Evolutionary conservation across 2,329 filamentous ascomycete genomes (phyloP).

Genomic region (Stenocarpella maydis): DNA sequence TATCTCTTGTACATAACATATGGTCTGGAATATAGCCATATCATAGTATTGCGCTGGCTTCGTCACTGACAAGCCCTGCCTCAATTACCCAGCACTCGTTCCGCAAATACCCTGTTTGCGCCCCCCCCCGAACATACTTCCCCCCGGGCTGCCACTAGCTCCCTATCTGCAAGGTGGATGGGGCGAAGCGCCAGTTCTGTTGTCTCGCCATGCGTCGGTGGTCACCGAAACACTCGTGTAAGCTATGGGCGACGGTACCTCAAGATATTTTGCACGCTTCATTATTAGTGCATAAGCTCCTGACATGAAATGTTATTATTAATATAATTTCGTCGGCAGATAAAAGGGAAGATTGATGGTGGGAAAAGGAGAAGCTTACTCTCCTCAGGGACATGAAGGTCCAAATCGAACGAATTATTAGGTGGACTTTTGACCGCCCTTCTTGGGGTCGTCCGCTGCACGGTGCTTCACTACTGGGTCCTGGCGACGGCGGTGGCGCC

Average conservation of each 20-base stretch:
- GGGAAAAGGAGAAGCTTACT: not conserved
- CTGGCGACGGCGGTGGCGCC: not conserved
- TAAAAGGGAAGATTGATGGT: too few relatives aligned
- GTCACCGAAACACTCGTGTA: slow-evolving; percentile 38
- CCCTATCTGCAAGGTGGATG: not conserved
- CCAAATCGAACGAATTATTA: not conserved
- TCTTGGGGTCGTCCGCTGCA: not conserved
- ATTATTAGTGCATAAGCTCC: too few relatives aligned
- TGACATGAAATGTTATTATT: too few relatives aligned
- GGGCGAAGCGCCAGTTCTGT: not conserved
- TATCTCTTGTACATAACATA: slow-evolving; percentile 21
- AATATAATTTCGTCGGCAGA: too few relatives aligned
- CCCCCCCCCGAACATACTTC: too few relatives aligned
- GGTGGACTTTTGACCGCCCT: not conserved
- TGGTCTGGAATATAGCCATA: not conserved
- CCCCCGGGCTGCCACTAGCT: not conserved
- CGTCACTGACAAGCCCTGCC: not conserved
- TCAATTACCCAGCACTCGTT: not conserved
- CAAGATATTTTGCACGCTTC: too few relatives aligned
- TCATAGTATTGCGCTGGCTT: not conserved
- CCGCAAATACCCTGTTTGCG: not conserved
- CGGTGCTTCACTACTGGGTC: too few relatives aligned
- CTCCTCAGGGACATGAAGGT: not conserved
- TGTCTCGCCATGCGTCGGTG: slow-evolving; percentile 46
- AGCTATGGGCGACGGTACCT: accelerated